Percentiles rank a stretch among this genome's conserved stretches.
Evolutionary conservation across 2,329 filamentous ascomycete genomes (phyloP).

Genomic region (Orbilia javanica): DNA sequence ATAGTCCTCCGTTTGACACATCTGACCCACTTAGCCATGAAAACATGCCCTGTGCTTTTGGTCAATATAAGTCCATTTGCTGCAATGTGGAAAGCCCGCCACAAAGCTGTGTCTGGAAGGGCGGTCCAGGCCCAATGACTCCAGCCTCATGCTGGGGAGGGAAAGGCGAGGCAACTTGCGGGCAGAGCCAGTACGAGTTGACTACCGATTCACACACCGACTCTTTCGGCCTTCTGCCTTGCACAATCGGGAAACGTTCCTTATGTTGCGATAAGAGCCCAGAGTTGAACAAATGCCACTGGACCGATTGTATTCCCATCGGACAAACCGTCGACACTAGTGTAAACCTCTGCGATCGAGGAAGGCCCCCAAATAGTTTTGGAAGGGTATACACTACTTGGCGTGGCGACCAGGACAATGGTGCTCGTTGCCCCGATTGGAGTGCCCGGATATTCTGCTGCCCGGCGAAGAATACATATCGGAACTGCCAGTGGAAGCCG

Average conservation of each 20-base stretch:
- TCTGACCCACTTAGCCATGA: neutral
- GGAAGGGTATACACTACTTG: neutral
- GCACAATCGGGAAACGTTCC: neutral
- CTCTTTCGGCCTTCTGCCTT: neutral
- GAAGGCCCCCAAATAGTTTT: constrained; percentile 33
- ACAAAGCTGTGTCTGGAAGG: constrained; percentile 62
- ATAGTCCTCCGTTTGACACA: neutral
- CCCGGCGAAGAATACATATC: constrained; percentile 62
- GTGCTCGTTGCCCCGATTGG: constrained; percentile 59
- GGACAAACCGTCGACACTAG: neutral
- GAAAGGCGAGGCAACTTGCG: neutral
- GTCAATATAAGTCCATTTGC: constrained; percentile 63
- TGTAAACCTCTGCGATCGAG: neutral
- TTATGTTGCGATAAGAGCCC: constrained; percentile 10
- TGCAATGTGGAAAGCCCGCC: constrained; percentile 62
- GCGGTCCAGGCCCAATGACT: constrained; percentile 59
- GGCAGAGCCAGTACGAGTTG: neutral
- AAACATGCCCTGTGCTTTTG: constrained; percentile 59
- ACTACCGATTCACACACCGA: constrained; percentile 1
- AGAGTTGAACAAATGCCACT: constrained; percentile 6
- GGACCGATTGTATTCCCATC: constrained; percentile 48
- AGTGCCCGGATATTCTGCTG: constrained; percentile 63
- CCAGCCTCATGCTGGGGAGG: constrained; percentile 59
- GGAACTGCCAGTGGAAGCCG: constrained; percentile 63
- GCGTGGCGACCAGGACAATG: neutral